phyloP scores from a whole-genome alignment of 139 green algal genomes.

The Axilococcus clingmanii region DNA sequence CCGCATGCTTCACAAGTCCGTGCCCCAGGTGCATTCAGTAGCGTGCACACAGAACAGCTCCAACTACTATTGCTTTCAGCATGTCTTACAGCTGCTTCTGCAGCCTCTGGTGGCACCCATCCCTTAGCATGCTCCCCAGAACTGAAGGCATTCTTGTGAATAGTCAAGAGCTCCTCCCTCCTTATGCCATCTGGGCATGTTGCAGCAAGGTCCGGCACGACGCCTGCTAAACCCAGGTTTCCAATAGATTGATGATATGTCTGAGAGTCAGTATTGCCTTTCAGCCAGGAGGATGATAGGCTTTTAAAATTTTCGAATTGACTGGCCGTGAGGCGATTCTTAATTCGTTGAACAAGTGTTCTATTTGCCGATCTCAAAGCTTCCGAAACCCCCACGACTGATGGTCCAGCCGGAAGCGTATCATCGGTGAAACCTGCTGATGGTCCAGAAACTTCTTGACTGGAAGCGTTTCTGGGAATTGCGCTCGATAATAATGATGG shows the following conservation, averaged over 20 bases:
- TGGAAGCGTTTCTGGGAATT: background rate
- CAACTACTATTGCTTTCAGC: constrained; percentile 31
- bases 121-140: background rate
- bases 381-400: too few relatives aligned
- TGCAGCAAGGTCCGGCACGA: constrained; percentile 55
- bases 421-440: too few relatives aligned
- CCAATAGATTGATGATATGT: constrained; percentile 36
- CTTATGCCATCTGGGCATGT: constrained; percentile 45
- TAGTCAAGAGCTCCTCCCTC: constrained; percentile 39
- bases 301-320: constrained; percentile 45
- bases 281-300: constrained; percentile 28
- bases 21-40: constrained; percentile 33
- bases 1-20: constrained; percentile 42
- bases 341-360: constrained; percentile 53
- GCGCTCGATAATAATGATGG: constrained; percentile 25
- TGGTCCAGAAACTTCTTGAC: too few relatives aligned
- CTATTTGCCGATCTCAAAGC: constrained; percentile 50
- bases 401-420: too few relatives aligned
- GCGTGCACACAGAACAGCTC: constrained; percentile 41
- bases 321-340: constrained; percentile 25
- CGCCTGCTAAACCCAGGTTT: constrained; percentile 35
- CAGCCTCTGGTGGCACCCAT: constrained; percentile 63
- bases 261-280: constrained; percentile 16
- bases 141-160: constrained; percentile 39
- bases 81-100: constrained; percentile 30